Percentiles rank a stretch among this genome's conserved stretches.
phyloP scores from a whole-genome alignment of 768 basidiomycete species.

The Xerocomellus intermedius region DNA sequence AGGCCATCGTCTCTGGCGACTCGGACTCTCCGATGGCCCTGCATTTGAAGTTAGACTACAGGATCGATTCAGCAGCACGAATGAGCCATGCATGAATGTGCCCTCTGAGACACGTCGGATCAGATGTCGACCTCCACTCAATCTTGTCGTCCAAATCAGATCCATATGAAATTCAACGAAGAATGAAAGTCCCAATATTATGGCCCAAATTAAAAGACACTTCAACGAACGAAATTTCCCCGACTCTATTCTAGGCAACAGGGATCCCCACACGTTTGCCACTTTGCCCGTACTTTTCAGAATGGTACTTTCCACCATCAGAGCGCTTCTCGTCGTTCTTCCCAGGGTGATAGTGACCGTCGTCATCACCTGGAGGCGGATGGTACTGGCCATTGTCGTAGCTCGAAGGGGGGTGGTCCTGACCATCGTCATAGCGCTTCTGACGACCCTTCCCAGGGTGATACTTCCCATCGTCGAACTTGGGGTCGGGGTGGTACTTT shows the following conservation, averaged over 20 bases:
- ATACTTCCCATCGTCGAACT: conserved; percentile 8
- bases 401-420: neutral
- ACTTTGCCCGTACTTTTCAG: conserved; percentile 1
- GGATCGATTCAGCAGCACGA: no score
- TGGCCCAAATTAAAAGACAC: conserved; percentile 5
- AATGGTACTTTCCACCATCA: conserved; percentile 6
- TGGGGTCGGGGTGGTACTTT: neutral
- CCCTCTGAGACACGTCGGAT: no score
- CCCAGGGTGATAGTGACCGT: conserved; percentile 9
- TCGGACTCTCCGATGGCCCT: no score
- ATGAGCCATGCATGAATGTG: no score
- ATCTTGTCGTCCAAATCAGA: no score
- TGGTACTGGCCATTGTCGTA: neutral
- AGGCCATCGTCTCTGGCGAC: no score
- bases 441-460: neutral
- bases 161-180: conserved; percentile 1
- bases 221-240: neutral
- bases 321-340: neutral
- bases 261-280: neutral
- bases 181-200: conserved; percentile 11
- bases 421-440: conserved; percentile 5
- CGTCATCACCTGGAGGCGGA: neutral
- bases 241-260: neutral
- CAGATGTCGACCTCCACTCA: neutral
- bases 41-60: no score